Evolutionary conservation across 2,329 filamentous ascomycete genomes (phyloP).

Genomic region (Helicocarpus griseus): DNA sequence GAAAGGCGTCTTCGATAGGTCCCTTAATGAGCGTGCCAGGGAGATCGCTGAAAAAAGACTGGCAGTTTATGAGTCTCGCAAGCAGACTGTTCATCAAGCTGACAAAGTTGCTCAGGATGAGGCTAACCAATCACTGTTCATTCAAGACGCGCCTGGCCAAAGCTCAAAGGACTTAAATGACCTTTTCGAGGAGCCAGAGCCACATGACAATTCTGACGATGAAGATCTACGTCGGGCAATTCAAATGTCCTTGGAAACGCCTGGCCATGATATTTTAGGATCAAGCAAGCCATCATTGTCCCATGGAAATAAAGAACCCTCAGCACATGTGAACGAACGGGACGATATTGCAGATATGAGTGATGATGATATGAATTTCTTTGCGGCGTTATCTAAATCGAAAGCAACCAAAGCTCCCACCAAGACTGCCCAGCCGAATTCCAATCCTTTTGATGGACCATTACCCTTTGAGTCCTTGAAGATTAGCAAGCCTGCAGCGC

Average conservation of each 20-base stretch:
- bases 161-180: slow-evolving; percentile 40
- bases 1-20: slow-evolving; percentile 27
- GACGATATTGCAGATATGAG: slow-evolving; percentile 1
- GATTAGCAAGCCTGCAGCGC: slow-evolving; percentile 49
- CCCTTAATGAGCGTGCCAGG: slow-evolving; percentile 21
- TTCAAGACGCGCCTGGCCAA: slow-evolving; percentile 38
- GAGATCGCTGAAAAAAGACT: slow-evolving; percentile 36
- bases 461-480: slow-evolving; percentile 78
- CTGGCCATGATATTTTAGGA: slow-evolving; percentile 32
- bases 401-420: slow-evolving; percentile 47
- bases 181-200: slow-evolving; percentile 45
- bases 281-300: slow-evolving; percentile 28
- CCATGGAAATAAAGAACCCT: slow-evolving; percentile 16
- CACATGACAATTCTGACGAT: slow-evolving; percentile 44
- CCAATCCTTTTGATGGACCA: slow-evolving; percentile 63
- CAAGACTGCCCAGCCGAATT: slow-evolving; percentile 19
- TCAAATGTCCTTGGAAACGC: slow-evolving; percentile 62
- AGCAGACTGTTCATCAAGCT: slow-evolving; percentile 10
- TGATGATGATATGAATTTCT: slow-evolving; percentile 70
- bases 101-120: slow-evolving; percentile 13
- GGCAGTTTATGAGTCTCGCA: slow-evolving; percentile 37
- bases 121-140: slow-evolving; percentile 48
- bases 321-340: background rate
- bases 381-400: slow-evolving; percentile 63
- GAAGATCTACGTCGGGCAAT: slow-evolving; percentile 75